Base-by-base conservation (phyloP, 192 early-diverging fungal species). In the Coemansia sp. region DNA sequence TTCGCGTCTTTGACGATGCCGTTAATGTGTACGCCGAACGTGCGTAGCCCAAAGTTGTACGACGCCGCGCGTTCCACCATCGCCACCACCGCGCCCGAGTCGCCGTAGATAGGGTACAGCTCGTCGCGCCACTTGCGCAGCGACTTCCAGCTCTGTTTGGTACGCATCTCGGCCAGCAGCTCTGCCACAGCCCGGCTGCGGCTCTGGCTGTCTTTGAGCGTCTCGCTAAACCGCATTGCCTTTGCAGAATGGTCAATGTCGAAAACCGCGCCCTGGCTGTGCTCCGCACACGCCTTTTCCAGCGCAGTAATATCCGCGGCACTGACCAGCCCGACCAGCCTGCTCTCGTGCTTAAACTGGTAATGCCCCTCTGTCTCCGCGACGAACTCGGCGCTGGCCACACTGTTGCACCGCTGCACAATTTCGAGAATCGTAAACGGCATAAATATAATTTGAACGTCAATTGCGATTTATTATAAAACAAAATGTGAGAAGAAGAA, bases 21-120 rank as follows among this genome's bases (percentile, higher is more conserved):
- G 79, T 95, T 99, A 58, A 98, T 55, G 76, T 99, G 95, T 28
- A 92, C 91, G 18, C 97, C 97, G 66, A 90, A 98, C 3, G 91
- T 87, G 15, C 91, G 87, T 0, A 96, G 79, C 6, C 95, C 97
- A 85, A 99, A 90, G 37, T 93, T 73, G 2, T 85, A 86, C 5
- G 90, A 86, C 1, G 92, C 92, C 0, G 92, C 89, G 3, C 97
- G 86, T 72, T 99, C 97, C 34, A 97, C 77, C 14, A 86, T 84
- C 54, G 92, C 74, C 2, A 87, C 86, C 5, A 88, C 63, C 15
- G 66, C 73, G 4, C 63, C 65, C 0, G 65, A 60, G 20, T 79
- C 38, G 34, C 53, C 63, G 66, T 91, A 94, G 6, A 96, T 90
- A 15, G 89, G 85, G 68, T 93, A 96, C 14, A 94, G 84, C 72